Base-by-base conservation (phyloP, 2,329 filamentous ascomycete species). In the Spiromastix sp. region DNA sequence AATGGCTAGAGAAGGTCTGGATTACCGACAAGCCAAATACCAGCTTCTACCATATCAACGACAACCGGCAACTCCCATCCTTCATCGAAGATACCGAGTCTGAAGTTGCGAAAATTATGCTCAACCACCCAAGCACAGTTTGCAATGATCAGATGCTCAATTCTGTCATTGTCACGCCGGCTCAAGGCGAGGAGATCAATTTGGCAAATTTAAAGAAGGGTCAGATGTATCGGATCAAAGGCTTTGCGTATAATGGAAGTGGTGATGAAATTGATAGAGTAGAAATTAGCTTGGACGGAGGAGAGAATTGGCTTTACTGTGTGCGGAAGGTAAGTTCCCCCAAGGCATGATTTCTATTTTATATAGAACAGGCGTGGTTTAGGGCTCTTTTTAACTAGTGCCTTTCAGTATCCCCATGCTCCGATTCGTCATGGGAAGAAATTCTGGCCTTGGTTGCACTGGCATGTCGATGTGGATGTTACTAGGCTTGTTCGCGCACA, bases 381-480 rank as follows among this genome's bases (percentile, higher is more conserved):
- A 25, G 8, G n/a, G 22, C 13, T 37, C 48, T n/a, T n/a, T n/a
- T n/a, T n/a, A n/a, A n/a, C n/a, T n/a, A n/a, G n/a, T n/a, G n/a
- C n/a, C n/a, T n/a, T n/a, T 10, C 38, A 61, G 41, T 70, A 65
- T 32, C 68, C 68, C 1, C 59, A 71, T 11, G 51, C 52, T 4
- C 67, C 68, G 0, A 58, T 72, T 22, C 55, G 68, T 3, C 66
- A 72, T 37, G 68, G 67, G 3, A 65, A 60, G 26, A 72, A 68
- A 43, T 72, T 68, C 44, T 72, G 68, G 69, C 64, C 67, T 0
- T 72, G 69, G 69, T 30, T 68, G 3, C 62, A 67, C 41, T 72
- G 69, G 69, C 54, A 70, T 37, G 52, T 71, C 2, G 69, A 72
- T 36, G 51, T 72, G 2, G 57, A 61, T 10, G 47, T 68, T 2